Conservation (phyloP, 495 filamentous ascomycete genomes). For the Penicillium tannophilum region DNA sequence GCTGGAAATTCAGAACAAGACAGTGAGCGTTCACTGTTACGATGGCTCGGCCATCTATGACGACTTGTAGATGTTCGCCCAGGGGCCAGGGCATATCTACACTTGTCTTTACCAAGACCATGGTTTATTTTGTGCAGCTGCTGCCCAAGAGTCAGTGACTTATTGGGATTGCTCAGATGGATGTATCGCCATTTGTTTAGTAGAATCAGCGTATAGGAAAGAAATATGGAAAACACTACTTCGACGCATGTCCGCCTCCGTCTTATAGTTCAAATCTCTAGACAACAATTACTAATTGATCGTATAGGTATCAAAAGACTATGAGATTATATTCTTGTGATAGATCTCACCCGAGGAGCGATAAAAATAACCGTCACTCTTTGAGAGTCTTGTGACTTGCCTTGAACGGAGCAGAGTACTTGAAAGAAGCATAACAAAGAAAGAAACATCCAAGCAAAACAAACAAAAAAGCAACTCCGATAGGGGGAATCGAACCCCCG, state of each 20-base stretch:
- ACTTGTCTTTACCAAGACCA: not conserved
- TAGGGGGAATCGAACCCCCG: slow-evolving; percentile 46
- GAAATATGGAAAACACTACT: not conserved
- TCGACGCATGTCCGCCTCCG: not conserved
- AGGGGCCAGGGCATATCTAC: not conserved
- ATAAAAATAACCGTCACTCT: too few species aligned
- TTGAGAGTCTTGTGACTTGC: too few species aligned
- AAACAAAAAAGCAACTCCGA: slow-evolving; percentile 31
- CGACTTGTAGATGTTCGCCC: not conserved
- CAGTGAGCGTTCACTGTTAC: slow-evolving; percentile 1
- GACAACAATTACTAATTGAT: too few species aligned
- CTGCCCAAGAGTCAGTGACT: not conserved
- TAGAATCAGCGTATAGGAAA: not conserved
- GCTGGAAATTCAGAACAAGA: slow-evolving; percentile 1
- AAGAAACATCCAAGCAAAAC: not conserved
- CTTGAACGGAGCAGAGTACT: too few species aligned
- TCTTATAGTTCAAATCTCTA: not conserved
- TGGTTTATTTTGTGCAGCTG: not conserved
- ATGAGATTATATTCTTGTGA: not conserved
- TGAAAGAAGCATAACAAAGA: too few species aligned
- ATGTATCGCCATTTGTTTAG: not conserved
- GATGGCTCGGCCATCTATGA: not conserved
- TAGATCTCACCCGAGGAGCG: too few species aligned
- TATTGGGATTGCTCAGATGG: not conserved
- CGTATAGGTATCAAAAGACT: not conserved